Base-by-base conservation (phyloP, 192 early-diverging fungal genomes). In the Gaertneriomyces sp. region DNA sequence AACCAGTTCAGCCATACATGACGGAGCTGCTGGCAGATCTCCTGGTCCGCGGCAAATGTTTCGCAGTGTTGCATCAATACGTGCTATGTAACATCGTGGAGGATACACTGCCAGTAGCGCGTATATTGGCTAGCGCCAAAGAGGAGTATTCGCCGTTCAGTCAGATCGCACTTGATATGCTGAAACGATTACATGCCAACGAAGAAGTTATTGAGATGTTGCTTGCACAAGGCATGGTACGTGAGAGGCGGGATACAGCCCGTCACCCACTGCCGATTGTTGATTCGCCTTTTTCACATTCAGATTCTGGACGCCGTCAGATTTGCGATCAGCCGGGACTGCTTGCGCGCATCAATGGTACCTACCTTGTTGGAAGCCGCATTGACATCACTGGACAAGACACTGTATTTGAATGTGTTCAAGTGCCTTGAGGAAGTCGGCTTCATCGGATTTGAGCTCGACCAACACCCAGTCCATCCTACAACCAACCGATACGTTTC, bases 401-500 rank as follows among this genome's bases (percentile, higher is more conserved):
- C 76, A 5, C 65, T 79, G 39, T 82, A 76, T 63, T 58, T 82
- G 66, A 82, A 78, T 53, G 70, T 73, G 42, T 82, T 61, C 59
- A 42, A 60, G n/a, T 60, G 40, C 43, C 64, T 82, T 14, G 80
- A 82, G 66, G 75, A 77, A 44, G 45, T 58, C 12, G 76, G 76
- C 33, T 14, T 82, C 52, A 55, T 79, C 7, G 58, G 67, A 42
- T 42, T 53, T 9, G 51, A 42, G 40, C 16, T 19, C 8, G 51
- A 45, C 42, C 42, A 57, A 6, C 54, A 41, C 38, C 14, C 58
- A 3, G 14, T 25, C 5, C 19, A 25, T 25, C 25, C 55, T 16
- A 12, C 51, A 40, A 38, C 50, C 43, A 58, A 64, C 1, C 42
- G 76, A 38, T 82, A 68, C 66, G 46, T 70, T 10, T 72, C 69